Evolutionary conservation across 2,329 filamentous ascomycete species (phyloP).

Genomic region (Clonostachys rhizophaga): DNA sequence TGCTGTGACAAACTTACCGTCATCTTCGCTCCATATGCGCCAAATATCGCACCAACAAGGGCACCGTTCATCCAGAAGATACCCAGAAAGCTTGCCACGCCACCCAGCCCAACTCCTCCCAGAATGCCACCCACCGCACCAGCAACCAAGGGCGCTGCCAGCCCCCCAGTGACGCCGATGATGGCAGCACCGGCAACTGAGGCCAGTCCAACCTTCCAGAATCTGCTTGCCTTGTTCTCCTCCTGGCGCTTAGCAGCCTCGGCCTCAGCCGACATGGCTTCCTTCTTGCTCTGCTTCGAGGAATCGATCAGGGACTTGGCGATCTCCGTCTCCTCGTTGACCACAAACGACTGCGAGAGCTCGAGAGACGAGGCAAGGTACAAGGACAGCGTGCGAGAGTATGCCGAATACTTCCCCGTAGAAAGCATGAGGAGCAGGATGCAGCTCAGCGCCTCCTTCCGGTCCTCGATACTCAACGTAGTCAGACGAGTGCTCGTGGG

Average conservation of each 20-base stretch:
- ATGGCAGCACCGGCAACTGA: conserved; percentile 83
- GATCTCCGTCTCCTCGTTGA: conserved; percentile 69
- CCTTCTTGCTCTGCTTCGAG: conserved; percentile 35
- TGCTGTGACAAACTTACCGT: conserved; percentile 31
- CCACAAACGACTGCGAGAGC: conserved; percentile 56
- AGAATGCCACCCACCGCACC: conserved; percentile 81
- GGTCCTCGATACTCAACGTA: conserved; percentile 52
- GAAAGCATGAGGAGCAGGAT: conserved; percentile 67
- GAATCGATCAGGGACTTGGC: conserved; percentile 70
- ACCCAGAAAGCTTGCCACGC: conserved; percentile 80
- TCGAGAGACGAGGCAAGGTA: conserved; percentile 64
- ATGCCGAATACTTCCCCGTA: conserved; percentile 68
- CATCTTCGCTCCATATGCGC: conserved; percentile 80
- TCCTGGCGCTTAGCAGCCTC: conserved; percentile 71
- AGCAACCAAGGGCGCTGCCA: conserved; percentile 85
- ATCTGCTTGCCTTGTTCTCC: conserved; percentile 63
- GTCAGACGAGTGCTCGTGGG: conserved; percentile 49
- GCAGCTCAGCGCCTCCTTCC: conserved; percentile 62
- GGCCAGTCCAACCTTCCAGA: conserved; percentile 89
- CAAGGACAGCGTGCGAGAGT: conserved; percentile 65
- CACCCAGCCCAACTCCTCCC: conserved; percentile 79
- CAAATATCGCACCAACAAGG: conserved; percentile 82
- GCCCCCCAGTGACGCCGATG: conserved; percentile 85
- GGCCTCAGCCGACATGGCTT: conserved; percentile 66
- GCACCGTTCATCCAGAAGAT: conserved; percentile 83